Evolutionary conservation across 73 alveolate genomes (phyloP), one percentile per base, ranked within the genome.

Genomic region (Urostyla sp.): DNA sequence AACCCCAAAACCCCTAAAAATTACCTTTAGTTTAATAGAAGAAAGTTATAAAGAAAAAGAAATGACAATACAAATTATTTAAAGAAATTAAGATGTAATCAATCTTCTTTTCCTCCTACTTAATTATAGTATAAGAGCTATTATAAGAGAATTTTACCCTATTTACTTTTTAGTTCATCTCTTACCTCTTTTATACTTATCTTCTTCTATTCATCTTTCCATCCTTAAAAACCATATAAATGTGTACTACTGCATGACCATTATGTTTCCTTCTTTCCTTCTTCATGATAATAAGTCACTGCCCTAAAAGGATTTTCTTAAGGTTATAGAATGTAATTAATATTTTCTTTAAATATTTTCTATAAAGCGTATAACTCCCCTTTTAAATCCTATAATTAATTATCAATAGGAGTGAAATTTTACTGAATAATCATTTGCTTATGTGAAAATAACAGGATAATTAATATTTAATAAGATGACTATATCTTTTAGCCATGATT

Each of bases 371-470:
- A 43, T 0, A 74, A 5, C 45, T 78, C 89, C 44, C 89, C 89
- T 45, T 51, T 36, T 1, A 78, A 18, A 61, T 78, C 89, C 89
- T 75, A 37, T 30, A 30, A 18, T 3, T 5, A 35, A 52, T 10
- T 10, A 58, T 30, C 27, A 72, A 16, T n/a, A 59, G 21, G 4
- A 46, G 3, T 7, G 28, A 28, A 7, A 75, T 7, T 37, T 11
- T 75, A 75, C 87, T 0, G 78, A 78, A 54, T 78, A 78, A 45
- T 78, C 89, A 30, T 78, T 78, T 26, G 89, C 89, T 45, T 61
- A 46, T 8, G 89, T 78, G 40, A 78, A 78, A 15, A 78, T 13
- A 2, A 63, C 43, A 15, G 35, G 60, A 26, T 34, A 37, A 7
- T 49, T 34, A 16, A 35, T 50, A 16, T 59, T 61, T 11, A 78